Conservation (phyloP, 192 early-diverging fungal genomes). For the Neocallimastix lanati region DNA sequence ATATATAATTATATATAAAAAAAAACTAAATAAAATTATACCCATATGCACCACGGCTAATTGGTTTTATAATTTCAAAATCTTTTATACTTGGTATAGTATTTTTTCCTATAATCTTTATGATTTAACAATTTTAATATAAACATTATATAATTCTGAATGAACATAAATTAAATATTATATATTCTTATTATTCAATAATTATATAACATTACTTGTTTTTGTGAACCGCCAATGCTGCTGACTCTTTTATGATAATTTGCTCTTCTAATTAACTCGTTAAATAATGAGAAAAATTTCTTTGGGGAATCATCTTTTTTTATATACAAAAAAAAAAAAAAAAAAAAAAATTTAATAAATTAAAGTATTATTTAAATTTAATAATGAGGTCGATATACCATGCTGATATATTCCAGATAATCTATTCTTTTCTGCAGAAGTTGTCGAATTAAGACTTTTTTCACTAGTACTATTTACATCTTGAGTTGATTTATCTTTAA, state of each 20-base stretch:
- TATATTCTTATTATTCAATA: too few species aligned
- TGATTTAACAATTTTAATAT: too few species aligned
- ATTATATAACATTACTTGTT: neutral
- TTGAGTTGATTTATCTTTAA: conserved; percentile 6
- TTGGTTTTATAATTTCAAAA: conserved; percentile 87
- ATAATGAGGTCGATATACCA: too few species aligned
- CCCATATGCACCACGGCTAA: conserved; percentile 88
- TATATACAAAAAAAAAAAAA: too few species aligned
- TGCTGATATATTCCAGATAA: neutral
- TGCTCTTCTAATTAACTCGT: conserved; percentile 39
- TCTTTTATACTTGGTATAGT: conserved; percentile 56
- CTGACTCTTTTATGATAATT: conserved; percentile 2
- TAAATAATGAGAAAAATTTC: conserved; percentile 55
- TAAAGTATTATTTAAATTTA: too few species aligned
- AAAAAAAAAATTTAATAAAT: too few species aligned
- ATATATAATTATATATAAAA: neutral
- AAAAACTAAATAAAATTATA: conserved; percentile 5
- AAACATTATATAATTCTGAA: too few species aligned
- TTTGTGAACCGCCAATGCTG: neutral
- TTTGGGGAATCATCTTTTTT: conserved; percentile 14
- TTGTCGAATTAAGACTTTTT: conserved; percentile 15
- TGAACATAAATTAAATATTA: too few species aligned
- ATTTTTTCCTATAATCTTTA: neutral
- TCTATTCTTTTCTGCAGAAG: conserved; percentile 4
- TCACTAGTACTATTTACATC: conserved; percentile 15